phyloP scores from a whole-genome alignment of 2,329 filamentous ascomycete genomes.

The Calonectria pauciramosa region DNA sequence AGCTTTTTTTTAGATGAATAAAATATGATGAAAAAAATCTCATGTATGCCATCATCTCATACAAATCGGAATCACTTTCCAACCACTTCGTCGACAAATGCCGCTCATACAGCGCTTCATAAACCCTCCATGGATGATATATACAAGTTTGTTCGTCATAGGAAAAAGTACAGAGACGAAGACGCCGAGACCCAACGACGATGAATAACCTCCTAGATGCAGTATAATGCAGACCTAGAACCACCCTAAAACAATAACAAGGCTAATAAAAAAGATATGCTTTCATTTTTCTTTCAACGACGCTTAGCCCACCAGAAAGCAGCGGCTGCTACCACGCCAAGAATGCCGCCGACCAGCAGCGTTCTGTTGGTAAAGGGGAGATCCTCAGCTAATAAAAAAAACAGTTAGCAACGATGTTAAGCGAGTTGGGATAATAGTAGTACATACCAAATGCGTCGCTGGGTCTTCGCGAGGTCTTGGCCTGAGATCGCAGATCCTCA shows the following conservation, averaged over 20 bases:
- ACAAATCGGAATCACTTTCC: conserved; percentile 4
- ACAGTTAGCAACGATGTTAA: conserved; percentile 37
- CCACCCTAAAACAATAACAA: conserved; percentile 5
- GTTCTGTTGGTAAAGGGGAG: conserved; percentile 47
- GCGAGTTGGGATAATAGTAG: not conserved
- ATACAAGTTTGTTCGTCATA: conserved; percentile 15
- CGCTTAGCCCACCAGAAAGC: conserved; percentile 54
- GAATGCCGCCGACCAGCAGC: conserved; percentile 50
- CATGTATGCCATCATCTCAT: conserved; percentile 1
- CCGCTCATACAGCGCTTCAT: conserved; percentile 1
- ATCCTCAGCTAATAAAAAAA: conserved; percentile 48
- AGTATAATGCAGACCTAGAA: conserved; percentile 17
- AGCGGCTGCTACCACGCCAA: conserved; percentile 56
- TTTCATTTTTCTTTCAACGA: conserved; percentile 33
- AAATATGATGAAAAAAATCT: not conserved
- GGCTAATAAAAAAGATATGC: not conserved
- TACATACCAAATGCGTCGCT: conserved; percentile 50
- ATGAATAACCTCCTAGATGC: conserved; percentile 9
- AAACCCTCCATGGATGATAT: conserved; percentile 23
- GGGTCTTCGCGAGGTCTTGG: conserved; percentile 50
- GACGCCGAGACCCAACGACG: conserved; percentile 22
- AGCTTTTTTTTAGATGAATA: not conserved
- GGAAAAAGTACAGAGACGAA: conserved; percentile 18
- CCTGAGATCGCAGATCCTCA: conserved; percentile 55
- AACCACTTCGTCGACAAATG: not conserved